Evolutionary conservation across 164 flowering plant species (phyloP).

Genomic region (Protea cynaroides): DNA sequence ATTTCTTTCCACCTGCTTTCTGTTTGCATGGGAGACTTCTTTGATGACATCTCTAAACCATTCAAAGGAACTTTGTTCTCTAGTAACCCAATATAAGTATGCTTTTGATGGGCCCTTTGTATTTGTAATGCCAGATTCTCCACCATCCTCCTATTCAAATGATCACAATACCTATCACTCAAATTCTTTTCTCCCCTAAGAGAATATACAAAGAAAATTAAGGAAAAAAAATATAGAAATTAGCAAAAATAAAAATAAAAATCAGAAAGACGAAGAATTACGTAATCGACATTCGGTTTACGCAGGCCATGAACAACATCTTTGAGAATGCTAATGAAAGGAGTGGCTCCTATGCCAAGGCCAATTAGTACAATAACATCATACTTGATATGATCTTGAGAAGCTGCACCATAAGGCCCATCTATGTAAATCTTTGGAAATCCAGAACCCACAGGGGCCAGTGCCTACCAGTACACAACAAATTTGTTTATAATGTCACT

Average conservation of each 20-base stretch:
- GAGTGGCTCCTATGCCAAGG: constrained; percentile 54
- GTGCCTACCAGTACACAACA: constrained; percentile 17
- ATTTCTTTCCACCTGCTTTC: constrained; percentile 25
- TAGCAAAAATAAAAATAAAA: too few relatives aligned
- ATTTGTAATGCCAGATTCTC: constrained; percentile 16
- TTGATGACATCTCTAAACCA: constrained; percentile 52
- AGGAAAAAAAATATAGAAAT: too few relatives aligned
- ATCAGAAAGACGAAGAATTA: constrained; percentile 1
- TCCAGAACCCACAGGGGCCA: constrained; percentile 6
- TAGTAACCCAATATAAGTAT: constrained; percentile 53
- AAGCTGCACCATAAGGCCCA: constrained; percentile 47
- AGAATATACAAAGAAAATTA: too few relatives aligned
- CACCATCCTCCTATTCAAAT: constrained; percentile 16
- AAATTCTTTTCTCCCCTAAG: neutral
- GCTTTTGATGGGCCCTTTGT: constrained; percentile 31
- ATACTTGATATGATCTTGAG: constrained; percentile 49
- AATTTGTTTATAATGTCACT: neutral
- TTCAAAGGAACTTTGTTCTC: constrained; percentile 48
- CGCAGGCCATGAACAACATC: constrained; percentile 23
- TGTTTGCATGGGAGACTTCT: constrained; percentile 24
- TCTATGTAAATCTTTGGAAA: constrained; percentile 38
- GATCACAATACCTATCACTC: neutral
- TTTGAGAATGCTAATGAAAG: constrained; percentile 47
- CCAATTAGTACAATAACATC: constrained; percentile 37
- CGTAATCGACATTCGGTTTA: constrained; percentile 11